Conservation (phyloP, 495 filamentous ascomycete genomes). For the Penicillium tannophilum region DNA sequence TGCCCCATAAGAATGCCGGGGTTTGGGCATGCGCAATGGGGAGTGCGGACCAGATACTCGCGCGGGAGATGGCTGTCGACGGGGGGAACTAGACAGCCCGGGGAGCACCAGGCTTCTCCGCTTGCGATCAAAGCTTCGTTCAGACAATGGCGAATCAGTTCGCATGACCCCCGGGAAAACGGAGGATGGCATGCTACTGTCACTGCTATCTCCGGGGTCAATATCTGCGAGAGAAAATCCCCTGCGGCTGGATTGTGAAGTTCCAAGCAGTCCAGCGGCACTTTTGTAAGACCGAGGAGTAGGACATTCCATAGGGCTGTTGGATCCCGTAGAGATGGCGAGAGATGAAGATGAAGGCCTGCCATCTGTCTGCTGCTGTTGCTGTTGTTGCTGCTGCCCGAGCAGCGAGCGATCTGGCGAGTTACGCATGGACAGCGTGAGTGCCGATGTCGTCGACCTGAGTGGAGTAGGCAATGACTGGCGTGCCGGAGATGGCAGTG, state of each 20-base stretch:
- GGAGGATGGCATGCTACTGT: conserved; percentile 88
- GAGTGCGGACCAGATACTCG: conserved; percentile 76
- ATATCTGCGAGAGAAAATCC: conserved; percentile 75
- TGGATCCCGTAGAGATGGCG: conserved; percentile 74
- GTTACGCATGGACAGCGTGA: conserved; percentile 48
- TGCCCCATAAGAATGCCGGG: conserved; percentile 70
- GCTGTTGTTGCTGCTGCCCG: conserved; percentile 13
- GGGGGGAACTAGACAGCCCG: conserved; percentile 69
- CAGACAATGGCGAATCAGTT: conserved; percentile 89
- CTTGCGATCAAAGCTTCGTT: conserved; percentile 79
- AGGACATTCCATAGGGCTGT: conserved; percentile 86
- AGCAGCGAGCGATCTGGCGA: conserved; percentile 37
- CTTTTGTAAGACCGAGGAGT: conserved; percentile 88
- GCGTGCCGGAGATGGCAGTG: conserved; percentile 19
- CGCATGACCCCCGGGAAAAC: conserved; percentile 65
- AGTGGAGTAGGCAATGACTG: conserved; percentile 25
- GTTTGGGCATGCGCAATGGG: conserved; percentile 83
- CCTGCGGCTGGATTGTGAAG: conserved; percentile 64
- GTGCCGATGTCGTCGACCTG: conserved; percentile 34
- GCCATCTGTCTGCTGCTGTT: conserved; percentile 22
- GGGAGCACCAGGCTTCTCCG: conserved; percentile 81
- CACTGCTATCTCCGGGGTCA: conserved; percentile 77
- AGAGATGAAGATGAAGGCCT: conserved; percentile 58
- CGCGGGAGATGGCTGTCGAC: conserved; percentile 83
- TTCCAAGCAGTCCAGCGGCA: conserved; percentile 61